A percentile compares a stretch with the other conserved stretches of the same genome.
These are phyloP conservation scores for Chlorencoelia australis DNA, from an alignment of 2,329 filamentous ascomycete species.

Conservation along the genomic window DNA sequence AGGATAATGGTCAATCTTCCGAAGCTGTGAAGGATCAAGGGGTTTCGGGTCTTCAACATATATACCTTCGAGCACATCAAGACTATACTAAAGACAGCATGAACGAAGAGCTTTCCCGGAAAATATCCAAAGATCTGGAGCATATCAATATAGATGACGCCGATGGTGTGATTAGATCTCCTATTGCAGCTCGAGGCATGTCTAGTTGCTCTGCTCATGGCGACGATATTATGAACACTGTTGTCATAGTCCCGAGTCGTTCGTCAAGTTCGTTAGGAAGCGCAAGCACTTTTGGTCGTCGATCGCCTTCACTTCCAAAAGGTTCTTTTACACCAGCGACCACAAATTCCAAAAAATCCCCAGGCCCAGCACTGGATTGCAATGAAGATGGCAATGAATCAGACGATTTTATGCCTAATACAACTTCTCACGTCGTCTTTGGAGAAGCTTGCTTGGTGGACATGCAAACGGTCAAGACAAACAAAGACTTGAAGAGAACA, in stretches of 20 bases:
- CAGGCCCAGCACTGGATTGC: not conserved
- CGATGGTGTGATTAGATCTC: no score
- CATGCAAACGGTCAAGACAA: slow-evolving; percentile 15
- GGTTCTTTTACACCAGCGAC: slow-evolving; percentile 1
- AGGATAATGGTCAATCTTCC: no score
- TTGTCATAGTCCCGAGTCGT: slow-evolving; percentile 12
- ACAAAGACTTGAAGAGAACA: slow-evolving; percentile 9
- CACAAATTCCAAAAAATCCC: slow-evolving; percentile 1
- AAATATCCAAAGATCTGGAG: no score
- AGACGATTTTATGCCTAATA: slow-evolving; percentile 9
- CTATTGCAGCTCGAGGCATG: no score
- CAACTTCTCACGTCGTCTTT: slow-evolving; percentile 15
- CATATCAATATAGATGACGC: no score
- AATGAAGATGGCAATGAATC: slow-evolving; percentile 9
- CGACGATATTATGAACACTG: slow-evolving; percentile 15
- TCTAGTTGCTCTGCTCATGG: no score
- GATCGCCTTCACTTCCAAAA: not conserved
- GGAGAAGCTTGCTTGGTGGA: slow-evolving; percentile 25
- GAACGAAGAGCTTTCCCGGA: no score
- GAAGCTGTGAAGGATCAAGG: no score
- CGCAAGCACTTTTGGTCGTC: slow-evolving; percentile 5
- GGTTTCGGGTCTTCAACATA: no score
- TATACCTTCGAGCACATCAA: no score
- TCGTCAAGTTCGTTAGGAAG: not conserved
- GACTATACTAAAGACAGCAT: no score